A percentile compares a stretch with the other conserved stretches of the same genome.
Conservation (phyloP, 768 basidiomycete species). For the Clavulina sp. region DNA sequence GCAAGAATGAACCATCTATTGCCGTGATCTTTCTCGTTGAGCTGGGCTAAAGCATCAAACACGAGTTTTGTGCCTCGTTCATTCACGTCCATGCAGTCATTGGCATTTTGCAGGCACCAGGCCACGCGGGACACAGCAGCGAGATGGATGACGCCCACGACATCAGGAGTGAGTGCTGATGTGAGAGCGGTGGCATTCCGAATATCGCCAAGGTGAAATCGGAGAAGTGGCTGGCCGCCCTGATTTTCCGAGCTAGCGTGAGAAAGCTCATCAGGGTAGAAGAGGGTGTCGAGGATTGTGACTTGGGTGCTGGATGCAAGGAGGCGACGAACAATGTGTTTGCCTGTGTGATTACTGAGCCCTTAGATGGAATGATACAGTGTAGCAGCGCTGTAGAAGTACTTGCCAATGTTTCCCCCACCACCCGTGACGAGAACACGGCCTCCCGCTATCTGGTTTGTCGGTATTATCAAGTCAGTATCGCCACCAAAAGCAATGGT, state of each 20-base stretch:
- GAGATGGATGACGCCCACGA: slow-evolving; percentile 13
- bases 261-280: slow-evolving; percentile 13
- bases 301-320: slow-evolving; percentile 9
- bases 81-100: slow-evolving; percentile 15
- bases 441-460: slow-evolving; percentile 6
- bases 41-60: slow-evolving; percentile 5
- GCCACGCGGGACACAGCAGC: slow-evolving; percentile 14
- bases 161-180: slow-evolving; percentile 10
- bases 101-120: slow-evolving; percentile 14
- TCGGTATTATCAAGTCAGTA: no score
- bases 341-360: slow-evolving; percentile 5
- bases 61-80: slow-evolving; percentile 13
- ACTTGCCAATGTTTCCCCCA: slow-evolving; percentile 14
- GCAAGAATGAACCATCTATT: slow-evolving; percentile 18
- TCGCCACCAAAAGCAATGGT: no score
- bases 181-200: slow-evolving; percentile 8
- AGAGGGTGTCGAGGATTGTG: slow-evolving; percentile 11
- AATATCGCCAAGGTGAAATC: slow-evolving; percentile 11
- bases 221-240: no score
- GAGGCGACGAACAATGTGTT: slow-evolving; percentile 11
- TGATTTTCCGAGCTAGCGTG: no score
- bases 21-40: slow-evolving; percentile 3
- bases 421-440: slow-evolving; percentile 13
- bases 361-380: background rate
- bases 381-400: background rate